Conservation (phyloP, 805 yeast species). For the Myxozyma mucilagina region DNA sequence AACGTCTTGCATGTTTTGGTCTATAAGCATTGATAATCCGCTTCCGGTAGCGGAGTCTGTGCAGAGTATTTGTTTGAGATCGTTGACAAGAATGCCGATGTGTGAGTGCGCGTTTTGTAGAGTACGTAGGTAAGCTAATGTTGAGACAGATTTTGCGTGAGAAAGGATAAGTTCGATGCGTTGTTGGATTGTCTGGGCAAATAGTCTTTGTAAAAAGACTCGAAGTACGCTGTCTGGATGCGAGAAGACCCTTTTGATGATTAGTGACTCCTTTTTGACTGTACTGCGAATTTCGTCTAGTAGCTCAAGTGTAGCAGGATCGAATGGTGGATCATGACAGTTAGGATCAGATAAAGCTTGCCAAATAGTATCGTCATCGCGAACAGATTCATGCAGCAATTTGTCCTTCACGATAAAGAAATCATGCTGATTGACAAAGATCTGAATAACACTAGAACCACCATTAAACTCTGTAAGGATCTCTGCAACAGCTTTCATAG, state of each 20-base stretch:
- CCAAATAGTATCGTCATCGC: conserved; percentile 50
- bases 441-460: conserved; percentile 77
- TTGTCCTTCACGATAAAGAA: conserved; percentile 57
- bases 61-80: conserved; percentile 60
- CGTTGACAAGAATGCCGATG: conserved; percentile 60
- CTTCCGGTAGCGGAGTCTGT: conserved; percentile 42
- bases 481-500: conserved; percentile 63
- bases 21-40: conserved; percentile 53
- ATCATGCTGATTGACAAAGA: conserved; percentile 77
- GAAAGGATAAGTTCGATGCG: conserved; percentile 55
- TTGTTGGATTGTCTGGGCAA: conserved; percentile 62
- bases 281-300: conserved; percentile 59
- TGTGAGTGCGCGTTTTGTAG: conserved; percentile 65
- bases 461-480: conserved; percentile 79
- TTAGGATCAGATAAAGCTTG: conserved; percentile 59
- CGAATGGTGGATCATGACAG: conserved; percentile 50
- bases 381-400: conserved; percentile 40
- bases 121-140: conserved; percentile 73
- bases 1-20: conserved; percentile 69
- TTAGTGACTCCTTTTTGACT: conserved; percentile 68
- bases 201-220: conserved; percentile 70
- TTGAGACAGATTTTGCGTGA: conserved; percentile 61
- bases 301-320: conserved; percentile 53
- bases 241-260: conserved; percentile 69
- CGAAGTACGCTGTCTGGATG: conserved; percentile 67